Percentiles rank a stretch among this genome's conserved stretches.
Conservation (phyloP, 169 alveolate genomes). For the Cryptosporidium tyzzeri region DNA sequence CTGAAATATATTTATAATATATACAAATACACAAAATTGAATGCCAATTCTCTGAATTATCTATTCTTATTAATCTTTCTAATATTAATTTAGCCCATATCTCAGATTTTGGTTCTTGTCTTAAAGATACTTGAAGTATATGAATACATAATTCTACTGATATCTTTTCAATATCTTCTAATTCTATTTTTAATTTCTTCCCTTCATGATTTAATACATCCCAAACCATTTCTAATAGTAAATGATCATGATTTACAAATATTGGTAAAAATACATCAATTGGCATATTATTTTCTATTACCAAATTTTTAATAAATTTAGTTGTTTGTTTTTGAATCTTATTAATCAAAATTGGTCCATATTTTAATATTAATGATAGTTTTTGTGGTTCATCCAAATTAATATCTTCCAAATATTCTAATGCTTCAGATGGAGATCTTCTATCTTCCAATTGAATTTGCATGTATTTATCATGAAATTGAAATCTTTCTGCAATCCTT, state of each 20-base stretch:
- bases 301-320: constrained; percentile 33
- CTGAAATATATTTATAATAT: constrained; percentile 31
- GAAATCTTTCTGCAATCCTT: constrained; percentile 45
- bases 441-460: constrained; percentile 60
- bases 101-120: constrained; percentile 35
- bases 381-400: constrained; percentile 56
- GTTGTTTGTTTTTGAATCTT: constrained; percentile 64
- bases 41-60: constrained; percentile 71
- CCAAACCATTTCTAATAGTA: constrained; percentile 57
- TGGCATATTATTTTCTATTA: constrained; percentile 49
- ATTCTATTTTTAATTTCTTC: constrained; percentile 2
- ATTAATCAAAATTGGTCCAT: constrained; percentile 53
- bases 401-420: constrained; percentile 45
- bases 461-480: constrained; percentile 56
- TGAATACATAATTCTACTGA: constrained; percentile 60
- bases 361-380: constrained; percentile 42
- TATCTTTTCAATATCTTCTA: constrained; percentile 47
- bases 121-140: constrained; percentile 54
- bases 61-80: constrained; percentile 47
- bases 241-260: constrained; percentile 57
- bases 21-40: constrained; percentile 64
- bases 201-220: constrained; percentile 43
- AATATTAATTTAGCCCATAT: constrained; percentile 43
- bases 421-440: constrained; percentile 46
- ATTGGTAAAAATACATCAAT: constrained; percentile 70